These are phyloP conservation scores for Epichloe coenophiala DNA, from an alignment of 2,329 filamentous ascomycete species.

Conservation along the genomic window DNA sequence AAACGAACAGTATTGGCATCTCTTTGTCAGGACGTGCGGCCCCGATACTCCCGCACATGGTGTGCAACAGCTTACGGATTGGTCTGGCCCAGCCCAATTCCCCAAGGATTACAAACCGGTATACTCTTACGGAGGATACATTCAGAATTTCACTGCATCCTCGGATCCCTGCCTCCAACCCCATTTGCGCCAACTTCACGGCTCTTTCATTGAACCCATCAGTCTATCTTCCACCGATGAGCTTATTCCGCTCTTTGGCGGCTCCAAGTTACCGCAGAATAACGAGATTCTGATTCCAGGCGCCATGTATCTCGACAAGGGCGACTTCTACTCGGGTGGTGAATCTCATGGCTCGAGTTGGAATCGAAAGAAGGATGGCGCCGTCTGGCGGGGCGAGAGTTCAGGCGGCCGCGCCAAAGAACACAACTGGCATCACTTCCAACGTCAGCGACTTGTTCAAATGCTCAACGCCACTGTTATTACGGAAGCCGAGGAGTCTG, in stretches of 20 bases:
- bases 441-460: slow-evolving; percentile 56
- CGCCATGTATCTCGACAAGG: slow-evolving; percentile 48
- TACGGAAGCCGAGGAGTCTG: slow-evolving; percentile 28
- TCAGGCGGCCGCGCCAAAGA: slow-evolving; percentile 40
- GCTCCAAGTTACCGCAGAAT: slow-evolving; percentile 49
- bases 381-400: slow-evolving; percentile 53
- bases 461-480: slow-evolving; percentile 55
- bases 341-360: slow-evolving; percentile 40
- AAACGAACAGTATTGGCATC: slow-evolving; percentile 44
- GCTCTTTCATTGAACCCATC: slow-evolving; percentile 41
- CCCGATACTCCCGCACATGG: slow-evolving; percentile 25
- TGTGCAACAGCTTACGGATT: slow-evolving; percentile 27
- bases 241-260: slow-evolving; percentile 46
- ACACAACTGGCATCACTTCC: slow-evolving; percentile 54
- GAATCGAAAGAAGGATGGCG: slow-evolving; percentile 39
- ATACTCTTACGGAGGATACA: slow-evolving; percentile 32
- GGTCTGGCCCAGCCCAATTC: slow-evolving; percentile 17
- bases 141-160: slow-evolving; percentile 44
- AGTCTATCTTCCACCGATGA: slow-evolving; percentile 37
- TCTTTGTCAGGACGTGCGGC: slow-evolving; percentile 42
- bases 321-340: slow-evolving; percentile 46
- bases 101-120: slow-evolving; percentile 20
- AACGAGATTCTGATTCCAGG: slow-evolving; percentile 52
- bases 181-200: slow-evolving; percentile 35
- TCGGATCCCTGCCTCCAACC: slow-evolving; percentile 47